These are phyloP conservation scores for Metschnikowia matae DNA, from an alignment of 805 yeast genomes.

Conservation along the genomic window DNA sequence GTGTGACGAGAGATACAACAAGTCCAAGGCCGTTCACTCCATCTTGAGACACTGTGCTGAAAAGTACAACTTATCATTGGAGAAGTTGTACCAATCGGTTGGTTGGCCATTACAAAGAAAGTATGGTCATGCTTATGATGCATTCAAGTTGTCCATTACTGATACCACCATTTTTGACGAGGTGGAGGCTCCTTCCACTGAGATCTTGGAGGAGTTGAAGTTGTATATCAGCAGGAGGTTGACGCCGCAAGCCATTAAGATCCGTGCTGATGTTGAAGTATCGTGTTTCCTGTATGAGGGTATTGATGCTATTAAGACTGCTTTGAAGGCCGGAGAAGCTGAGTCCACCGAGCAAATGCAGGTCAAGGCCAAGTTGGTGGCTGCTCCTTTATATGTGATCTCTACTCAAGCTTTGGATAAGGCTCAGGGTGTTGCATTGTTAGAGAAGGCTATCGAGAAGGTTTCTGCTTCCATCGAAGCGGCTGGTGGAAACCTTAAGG, in stretches of 20 bases:
- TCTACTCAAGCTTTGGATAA: slow-evolving; percentile 93
- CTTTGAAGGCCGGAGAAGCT: slow-evolving; percentile 82
- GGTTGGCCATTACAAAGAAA: slow-evolving; percentile 98
- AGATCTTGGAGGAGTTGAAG: slow-evolving; percentile 78
- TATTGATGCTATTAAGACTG: slow-evolving; percentile 91
- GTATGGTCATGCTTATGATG: slow-evolving; percentile 96
- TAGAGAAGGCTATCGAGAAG: slow-evolving; percentile 74
- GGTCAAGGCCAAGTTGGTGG: slow-evolving; percentile 90
- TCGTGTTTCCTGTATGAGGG: slow-evolving; percentile 97
- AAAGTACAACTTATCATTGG: slow-evolving; percentile 84
- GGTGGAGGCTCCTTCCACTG: slow-evolving; percentile 65
- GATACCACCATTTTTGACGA: slow-evolving; percentile 85
- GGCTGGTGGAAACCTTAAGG: slow-evolving; percentile 81
- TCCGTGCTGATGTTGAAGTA: slow-evolving; percentile 98
- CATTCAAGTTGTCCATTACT: slow-evolving; percentile 92
- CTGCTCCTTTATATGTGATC: slow-evolving; percentile 93
- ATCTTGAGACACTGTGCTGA: slow-evolving; percentile 98
- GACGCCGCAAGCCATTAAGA: slow-evolving; percentile 96
- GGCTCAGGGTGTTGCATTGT: slow-evolving; percentile 74
- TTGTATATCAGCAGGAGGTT: slow-evolving; percentile 86
- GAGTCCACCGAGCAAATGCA: slow-evolving; percentile 80
- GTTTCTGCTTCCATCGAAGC: slow-evolving; percentile 66
- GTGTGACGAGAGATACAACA: slow-evolving; percentile 96
- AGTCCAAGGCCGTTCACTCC: slow-evolving; percentile 97
- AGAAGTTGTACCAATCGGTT: slow-evolving; percentile 76